phyloP scores from a whole-genome alignment of 2,329 filamentous ascomycete genomes.

The Venturia effusa region DNA sequence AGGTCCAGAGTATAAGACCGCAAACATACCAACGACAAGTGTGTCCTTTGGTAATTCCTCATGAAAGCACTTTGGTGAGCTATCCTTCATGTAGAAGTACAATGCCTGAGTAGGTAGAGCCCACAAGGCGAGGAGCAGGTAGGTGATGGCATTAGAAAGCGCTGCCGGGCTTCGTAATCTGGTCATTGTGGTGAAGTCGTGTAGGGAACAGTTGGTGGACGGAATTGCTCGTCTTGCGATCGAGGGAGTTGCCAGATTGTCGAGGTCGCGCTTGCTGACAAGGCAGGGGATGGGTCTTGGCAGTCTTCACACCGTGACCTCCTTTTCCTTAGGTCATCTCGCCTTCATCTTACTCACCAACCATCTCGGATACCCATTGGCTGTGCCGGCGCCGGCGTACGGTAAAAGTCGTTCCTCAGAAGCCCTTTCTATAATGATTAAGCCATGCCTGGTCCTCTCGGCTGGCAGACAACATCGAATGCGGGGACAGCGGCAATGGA shows the following conservation, averaged over 20 bases:
- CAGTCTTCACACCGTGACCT: not conserved
- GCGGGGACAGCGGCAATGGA: not conserved
- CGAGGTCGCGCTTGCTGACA: not conserved
- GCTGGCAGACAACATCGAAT: not conserved
- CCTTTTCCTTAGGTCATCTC: not conserved
- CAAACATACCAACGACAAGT: conserved; percentile 65
- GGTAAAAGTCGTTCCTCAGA: no score
- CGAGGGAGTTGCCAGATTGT: not conserved
- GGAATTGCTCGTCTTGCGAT: not conserved
- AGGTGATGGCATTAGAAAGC: not conserved
- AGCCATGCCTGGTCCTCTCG: not conserved
- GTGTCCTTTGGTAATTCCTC: conserved; percentile 98
- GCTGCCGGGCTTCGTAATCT: conserved; percentile 3
- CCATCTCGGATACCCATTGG: not conserved
- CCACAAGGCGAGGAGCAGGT: conserved; percentile 45
- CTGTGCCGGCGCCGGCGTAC: no score
- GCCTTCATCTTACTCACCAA: not conserved
- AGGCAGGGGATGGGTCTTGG: conserved; percentile 3
- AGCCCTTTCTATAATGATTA: not conserved
- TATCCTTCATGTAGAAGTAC: conserved; percentile 91
- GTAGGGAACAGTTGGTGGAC: no score
- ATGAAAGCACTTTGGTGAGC: conserved; percentile 86
- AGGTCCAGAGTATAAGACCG: not conserved
- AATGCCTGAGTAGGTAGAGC: conserved; percentile 63
- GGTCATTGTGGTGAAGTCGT: conserved; percentile 7